Conservation (phyloP, 2,329 filamentous ascomycete species). For the Epichloe aotearoae region DNA sequence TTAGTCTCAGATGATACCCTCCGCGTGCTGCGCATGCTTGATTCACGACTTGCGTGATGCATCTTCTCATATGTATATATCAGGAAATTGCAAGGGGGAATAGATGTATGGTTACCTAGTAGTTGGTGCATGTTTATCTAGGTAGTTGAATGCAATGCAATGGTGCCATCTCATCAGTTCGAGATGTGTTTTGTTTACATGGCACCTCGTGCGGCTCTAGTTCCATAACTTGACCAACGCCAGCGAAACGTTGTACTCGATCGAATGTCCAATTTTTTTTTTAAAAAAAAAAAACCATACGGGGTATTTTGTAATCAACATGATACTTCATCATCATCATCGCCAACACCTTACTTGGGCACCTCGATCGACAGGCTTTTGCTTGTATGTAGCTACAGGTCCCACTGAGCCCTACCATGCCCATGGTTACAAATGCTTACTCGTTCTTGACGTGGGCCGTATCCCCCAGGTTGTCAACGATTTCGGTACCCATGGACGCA, state of each 20-base stretch:
- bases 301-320: not conserved
- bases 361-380: no score
- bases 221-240: no score
- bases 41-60: not conserved
- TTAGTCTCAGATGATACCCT: not conserved
- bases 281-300: no score
- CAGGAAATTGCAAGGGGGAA: not conserved
- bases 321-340: not conserved
- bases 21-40: not conserved
- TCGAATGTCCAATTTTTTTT: no score
- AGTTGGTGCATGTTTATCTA: not conserved
- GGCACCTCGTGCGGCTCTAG: no score
- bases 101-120: not conserved
- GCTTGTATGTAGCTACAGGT: no score
- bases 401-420: no score
- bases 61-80: conserved; percentile 1
- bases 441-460: conserved; percentile 28
- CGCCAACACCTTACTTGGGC: not conserved
- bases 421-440: conserved; percentile 10
- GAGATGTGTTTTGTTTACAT: no score
- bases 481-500: conserved; percentile 33
- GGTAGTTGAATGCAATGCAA: no score
- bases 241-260: no score
- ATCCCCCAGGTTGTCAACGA: conserved; percentile 31
- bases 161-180: no score